phyloP scores from a whole-genome alignment of 352 stramenopile species.

The Phytophthora lateralis region DNA sequence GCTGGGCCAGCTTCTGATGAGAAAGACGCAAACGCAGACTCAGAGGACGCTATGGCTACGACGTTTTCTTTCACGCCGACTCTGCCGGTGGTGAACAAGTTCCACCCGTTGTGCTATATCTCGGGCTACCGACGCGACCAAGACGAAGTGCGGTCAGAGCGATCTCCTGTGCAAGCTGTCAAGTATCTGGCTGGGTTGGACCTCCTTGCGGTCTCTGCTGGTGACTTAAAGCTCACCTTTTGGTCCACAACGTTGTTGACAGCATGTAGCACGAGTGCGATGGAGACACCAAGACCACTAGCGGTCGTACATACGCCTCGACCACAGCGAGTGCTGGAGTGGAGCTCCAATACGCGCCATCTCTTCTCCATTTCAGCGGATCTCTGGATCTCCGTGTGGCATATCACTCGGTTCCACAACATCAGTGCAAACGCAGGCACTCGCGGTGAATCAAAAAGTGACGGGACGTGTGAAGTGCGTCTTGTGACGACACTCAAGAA shows the following conservation, averaged over 20 bases:
- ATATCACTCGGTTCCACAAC: slow-evolving; percentile 38
- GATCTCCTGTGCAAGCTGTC: slow-evolving; percentile 73
- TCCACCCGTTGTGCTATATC: slow-evolving; percentile 76
- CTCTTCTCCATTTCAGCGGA: slow-evolving; percentile 81
- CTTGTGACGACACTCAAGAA: slow-evolving; percentile 63
- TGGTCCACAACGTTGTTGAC: slow-evolving; percentile 72
- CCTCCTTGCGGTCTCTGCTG: slow-evolving; percentile 69
- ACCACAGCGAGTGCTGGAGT: slow-evolving; percentile 76
- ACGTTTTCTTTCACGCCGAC: slow-evolving; percentile 41
- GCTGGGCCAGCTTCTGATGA: slow-evolving; percentile 7
- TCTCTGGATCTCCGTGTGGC: slow-evolving; percentile 69
- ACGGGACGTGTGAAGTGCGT: slow-evolving; percentile 59
- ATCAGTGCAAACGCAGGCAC: slow-evolving; percentile 18
- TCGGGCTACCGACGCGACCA: slow-evolving; percentile 76
- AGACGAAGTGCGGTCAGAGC: slow-evolving; percentile 76
- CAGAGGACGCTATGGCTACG: slow-evolving; percentile 10
- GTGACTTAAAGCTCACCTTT: slow-evolving; percentile 82
- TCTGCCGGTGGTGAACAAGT: slow-evolving; percentile 65
- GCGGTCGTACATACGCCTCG: slow-evolving; percentile 67
- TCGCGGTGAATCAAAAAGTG: slow-evolving; percentile 27
- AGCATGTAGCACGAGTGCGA: slow-evolving; percentile 56
- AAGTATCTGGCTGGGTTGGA: slow-evolving; percentile 71
- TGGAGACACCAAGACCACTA: slow-evolving; percentile 70
- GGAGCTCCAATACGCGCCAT: slow-evolving; percentile 52
- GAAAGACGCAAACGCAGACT: slow-evolving; percentile 6